Percentiles rank a stretch among this genome's conserved stretches.
Conservation (phyloP, 805 yeast species). For the Komagataella phaffii region DNA sequence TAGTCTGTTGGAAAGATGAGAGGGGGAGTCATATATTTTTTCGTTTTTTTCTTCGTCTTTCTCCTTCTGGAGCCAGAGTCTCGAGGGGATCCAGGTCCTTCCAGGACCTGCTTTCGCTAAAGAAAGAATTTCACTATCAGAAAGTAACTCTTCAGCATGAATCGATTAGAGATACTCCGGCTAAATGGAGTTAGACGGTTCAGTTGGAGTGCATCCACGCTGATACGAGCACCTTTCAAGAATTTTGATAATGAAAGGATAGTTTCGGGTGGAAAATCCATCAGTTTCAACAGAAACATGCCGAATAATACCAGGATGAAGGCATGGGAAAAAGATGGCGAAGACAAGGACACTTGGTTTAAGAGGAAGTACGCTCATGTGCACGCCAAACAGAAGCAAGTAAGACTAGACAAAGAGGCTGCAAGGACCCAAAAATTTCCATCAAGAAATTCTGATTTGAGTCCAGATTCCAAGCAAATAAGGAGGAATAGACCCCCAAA, state of each 20-base stretch:
- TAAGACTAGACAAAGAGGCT: constrained; percentile 9
- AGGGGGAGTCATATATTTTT: background rate
- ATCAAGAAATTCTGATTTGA: background rate
- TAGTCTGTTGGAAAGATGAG: background rate
- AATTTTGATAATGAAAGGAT: background rate
- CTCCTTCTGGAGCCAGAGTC: background rate
- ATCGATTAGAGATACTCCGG: background rate
- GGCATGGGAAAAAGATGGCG: constrained; percentile 57
- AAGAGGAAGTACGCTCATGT: constrained; percentile 50
- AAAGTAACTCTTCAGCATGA: background rate
- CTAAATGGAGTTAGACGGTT: background rate
- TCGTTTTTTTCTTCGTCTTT: background rate
- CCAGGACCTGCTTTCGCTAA: background rate
- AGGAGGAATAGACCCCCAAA: constrained; percentile 1
- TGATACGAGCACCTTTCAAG: background rate
- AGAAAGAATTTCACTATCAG: background rate
- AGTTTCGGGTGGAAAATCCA: constrained; percentile 1
- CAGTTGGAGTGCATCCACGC: background rate
- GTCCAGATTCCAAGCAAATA: background rate
- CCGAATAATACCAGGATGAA: constrained; percentile 26
- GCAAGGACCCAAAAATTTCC: constrained; percentile 5
- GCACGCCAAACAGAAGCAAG: constrained; percentile 34
- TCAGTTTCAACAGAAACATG: constrained; percentile 28
- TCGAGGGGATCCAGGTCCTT: background rate
- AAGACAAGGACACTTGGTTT: constrained; percentile 51